Conservation (phyloP, 495 filamentous ascomycete genomes). For the Filosporella fistucella region DNA sequence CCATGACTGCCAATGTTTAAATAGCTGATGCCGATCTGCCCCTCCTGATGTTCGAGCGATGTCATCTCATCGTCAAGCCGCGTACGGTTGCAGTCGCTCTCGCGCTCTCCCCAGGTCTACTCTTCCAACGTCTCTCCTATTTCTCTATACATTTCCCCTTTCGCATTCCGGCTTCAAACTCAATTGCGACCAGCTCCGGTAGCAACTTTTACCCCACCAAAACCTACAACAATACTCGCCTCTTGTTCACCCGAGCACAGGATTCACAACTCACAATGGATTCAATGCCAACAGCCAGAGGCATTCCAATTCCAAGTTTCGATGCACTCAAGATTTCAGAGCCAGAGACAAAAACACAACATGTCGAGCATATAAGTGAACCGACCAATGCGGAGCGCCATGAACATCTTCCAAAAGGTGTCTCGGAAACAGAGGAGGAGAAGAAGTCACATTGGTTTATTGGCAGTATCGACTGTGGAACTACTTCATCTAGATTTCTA, state of each 20-base stretch:
- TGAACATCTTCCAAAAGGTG: conserved; percentile 18
- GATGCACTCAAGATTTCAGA: conserved; percentile 18
- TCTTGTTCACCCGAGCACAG: no score
- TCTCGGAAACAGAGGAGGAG: conserved; percentile 21
- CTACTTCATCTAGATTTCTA: conserved; percentile 87
- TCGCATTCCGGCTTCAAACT: neutral
- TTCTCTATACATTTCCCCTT: neutral
- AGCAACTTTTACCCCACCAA: no score
- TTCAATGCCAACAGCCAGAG: conserved; percentile 16
- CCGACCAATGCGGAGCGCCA: conserved; percentile 9
- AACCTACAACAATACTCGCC: neutral
- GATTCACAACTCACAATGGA: conserved; percentile 14
- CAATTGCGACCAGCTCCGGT: neutral
- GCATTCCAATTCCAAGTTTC: conserved; percentile 1
- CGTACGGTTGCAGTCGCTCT: neutral
- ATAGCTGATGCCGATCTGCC: conserved; percentile 12
- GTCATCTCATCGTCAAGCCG: conserved; percentile 9
- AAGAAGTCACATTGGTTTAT: conserved; percentile 35
- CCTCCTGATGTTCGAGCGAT: conserved; percentile 18
- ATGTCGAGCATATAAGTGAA: conserved; percentile 19
- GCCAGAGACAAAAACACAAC: conserved; percentile 17
- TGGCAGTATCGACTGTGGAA: conserved; percentile 82
- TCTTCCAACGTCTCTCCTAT: neutral
- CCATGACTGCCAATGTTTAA: no score
- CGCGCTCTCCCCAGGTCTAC: conserved; percentile 2